phyloP scores from a whole-genome alignment of 495 filamentous ascomycete species.

The Pseudevernia furfuracea region DNA sequence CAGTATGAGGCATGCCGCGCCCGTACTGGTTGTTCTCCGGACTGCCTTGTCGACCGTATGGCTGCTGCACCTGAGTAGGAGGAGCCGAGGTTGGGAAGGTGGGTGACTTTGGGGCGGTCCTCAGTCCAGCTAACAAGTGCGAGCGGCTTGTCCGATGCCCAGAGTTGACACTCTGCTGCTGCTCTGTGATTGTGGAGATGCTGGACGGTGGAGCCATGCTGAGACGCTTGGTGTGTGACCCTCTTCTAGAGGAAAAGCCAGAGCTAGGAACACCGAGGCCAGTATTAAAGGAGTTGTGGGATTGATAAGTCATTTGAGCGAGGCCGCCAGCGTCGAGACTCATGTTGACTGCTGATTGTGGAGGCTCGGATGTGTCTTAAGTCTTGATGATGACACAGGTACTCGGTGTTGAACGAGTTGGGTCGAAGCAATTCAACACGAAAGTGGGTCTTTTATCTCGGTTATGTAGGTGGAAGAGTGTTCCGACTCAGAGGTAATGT shows the following conservation, averaged over 20 bases:
- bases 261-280: conserved; percentile 67
- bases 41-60: conserved; percentile 38
- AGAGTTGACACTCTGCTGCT: conserved; percentile 43
- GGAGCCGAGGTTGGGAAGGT: conserved; percentile 61
- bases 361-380: conserved; percentile 21
- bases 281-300: conserved; percentile 52
- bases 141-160: conserved; percentile 92
- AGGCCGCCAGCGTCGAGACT: conserved; percentile 98
- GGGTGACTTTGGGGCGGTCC: conserved; percentile 80
- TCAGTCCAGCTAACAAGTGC: conserved; percentile 85
- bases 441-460: background rate
- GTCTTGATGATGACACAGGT: background rate
- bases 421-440: background rate
- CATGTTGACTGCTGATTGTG: conserved; percentile 38
- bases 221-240: conserved; percentile 77
- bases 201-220: conserved; percentile 52
- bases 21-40: conserved; percentile 34
- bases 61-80: conserved; percentile 46
- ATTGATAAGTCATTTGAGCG: conserved; percentile 96
- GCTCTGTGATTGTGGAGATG: conserved; percentile 60
- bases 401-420: background rate
- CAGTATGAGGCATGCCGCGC: conserved; percentile 53
- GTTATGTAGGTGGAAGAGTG: background rate
- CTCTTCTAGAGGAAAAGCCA: conserved; percentile 75
- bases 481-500: background rate